phyloP scores from a whole-genome alignment of 805 yeast species.

The Debaryomyces castellii region DNA sequence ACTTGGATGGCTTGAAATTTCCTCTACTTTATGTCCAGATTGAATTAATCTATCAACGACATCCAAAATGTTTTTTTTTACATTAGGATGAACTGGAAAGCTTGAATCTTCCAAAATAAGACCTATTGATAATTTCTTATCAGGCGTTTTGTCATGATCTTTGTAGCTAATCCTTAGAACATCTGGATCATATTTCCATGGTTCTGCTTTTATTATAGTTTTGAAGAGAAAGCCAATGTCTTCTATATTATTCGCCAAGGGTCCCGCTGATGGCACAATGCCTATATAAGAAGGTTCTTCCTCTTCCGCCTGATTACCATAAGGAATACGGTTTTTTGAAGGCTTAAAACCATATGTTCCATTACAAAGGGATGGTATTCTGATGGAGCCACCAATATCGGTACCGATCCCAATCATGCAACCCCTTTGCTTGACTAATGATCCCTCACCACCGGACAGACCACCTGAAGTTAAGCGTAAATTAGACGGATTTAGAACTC shows the following conservation, averaged over 20 bases:
- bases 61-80: constrained; percentile 43
- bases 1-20: neutral
- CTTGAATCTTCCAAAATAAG: constrained; percentile 43
- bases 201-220: constrained; percentile 35
- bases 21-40: constrained; percentile 50
- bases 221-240: constrained; percentile 39
- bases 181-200: constrained; percentile 52
- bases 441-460: constrained; percentile 55
- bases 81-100: constrained; percentile 55
- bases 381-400: constrained; percentile 53
- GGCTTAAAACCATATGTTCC: constrained; percentile 46
- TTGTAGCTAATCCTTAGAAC: too few species aligned
- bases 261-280: constrained; percentile 30
- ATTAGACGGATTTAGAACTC: constrained; percentile 46
- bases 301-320: neutral
- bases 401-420: constrained; percentile 53
- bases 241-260: constrained; percentile 39
- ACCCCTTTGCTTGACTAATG: constrained; percentile 43
- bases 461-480: constrained; percentile 49
- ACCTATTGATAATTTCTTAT: constrained; percentile 39
- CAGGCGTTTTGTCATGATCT: too few species aligned
- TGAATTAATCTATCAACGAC: constrained; percentile 19
- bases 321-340: constrained; percentile 31
- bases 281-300: neutral
- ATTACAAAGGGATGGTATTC: constrained; percentile 46